Percentiles rank a stretch among this genome's conserved stretches.
These are phyloP conservation scores for Micractinium conductrix DNA, from an alignment of 139 green algal genomes.

Conservation along the genomic window DNA sequence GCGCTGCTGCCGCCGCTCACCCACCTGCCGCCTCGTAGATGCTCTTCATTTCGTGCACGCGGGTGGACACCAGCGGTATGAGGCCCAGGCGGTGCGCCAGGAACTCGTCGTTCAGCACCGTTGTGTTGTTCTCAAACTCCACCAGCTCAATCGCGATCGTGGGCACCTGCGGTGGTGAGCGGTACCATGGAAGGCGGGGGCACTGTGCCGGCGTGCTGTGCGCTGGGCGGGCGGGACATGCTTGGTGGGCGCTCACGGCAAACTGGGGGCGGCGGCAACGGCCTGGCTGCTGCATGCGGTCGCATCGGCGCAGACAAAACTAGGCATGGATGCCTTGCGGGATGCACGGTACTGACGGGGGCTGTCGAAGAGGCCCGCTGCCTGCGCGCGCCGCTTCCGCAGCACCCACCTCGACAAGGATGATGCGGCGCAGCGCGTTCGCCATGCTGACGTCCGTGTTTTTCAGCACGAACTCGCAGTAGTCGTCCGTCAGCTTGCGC, in stretches of 20 bases:
- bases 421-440: conserved; percentile 94
- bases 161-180: conserved; percentile 88
- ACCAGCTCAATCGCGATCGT: conserved; percentile 99
- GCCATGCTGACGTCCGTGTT: conserved; percentile 88
- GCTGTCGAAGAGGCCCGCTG: too few relatives aligned
- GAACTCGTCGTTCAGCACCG: conserved; percentile 98
- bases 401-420: conserved; percentile 80
- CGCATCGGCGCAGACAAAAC: not conserved
- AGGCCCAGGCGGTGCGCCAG: conserved; percentile 92
- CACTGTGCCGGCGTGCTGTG: too few relatives aligned
- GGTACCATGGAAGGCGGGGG: too few relatives aligned
- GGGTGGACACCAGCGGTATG: conserved; percentile 82
- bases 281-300: too few relatives aligned
- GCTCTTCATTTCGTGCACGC: conserved; percentile 68
- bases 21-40: conserved; percentile 59
- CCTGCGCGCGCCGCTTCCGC: too few relatives aligned
- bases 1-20: not conserved
- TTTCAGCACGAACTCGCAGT: conserved; percentile 90
- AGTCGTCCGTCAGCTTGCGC: conserved; percentile 67
- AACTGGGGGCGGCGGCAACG: too few relatives aligned
- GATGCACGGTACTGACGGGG: too few relatives aligned
- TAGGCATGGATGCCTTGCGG: too few relatives aligned
- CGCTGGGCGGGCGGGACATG: too few relatives aligned
- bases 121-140: conserved; percentile 97
- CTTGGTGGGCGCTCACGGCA: too few relatives aligned